These are phyloP conservation scores for Saxophila tyrrhenica DNA, from an alignment of 495 filamentous ascomycete genomes.

Conservation along the genomic window DNA sequence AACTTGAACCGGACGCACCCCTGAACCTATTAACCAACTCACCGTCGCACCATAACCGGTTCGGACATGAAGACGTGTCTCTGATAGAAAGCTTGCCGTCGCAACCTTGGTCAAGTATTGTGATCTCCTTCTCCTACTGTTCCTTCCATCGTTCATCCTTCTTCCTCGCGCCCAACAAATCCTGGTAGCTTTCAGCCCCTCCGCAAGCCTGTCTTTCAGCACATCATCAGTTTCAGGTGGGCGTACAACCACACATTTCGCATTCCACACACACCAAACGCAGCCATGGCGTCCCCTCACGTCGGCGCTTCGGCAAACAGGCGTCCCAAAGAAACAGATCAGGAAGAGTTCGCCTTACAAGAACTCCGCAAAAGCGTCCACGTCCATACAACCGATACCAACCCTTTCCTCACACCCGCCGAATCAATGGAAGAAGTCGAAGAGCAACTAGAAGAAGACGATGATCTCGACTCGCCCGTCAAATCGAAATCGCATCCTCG, in stretches of 20 bases:
- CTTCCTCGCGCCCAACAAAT: too few species aligned
- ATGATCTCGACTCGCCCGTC: background rate
- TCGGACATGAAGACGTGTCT: background rate
- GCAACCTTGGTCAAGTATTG: background rate
- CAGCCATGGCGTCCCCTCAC: background rate
- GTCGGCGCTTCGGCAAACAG: background rate
- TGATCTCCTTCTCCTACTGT: background rate
- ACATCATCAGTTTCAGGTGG: too few species aligned
- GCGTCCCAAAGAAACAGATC: background rate
- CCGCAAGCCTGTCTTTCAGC: too few species aligned
- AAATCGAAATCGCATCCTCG: background rate
- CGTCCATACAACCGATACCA: background rate
- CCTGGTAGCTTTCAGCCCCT: too few species aligned
- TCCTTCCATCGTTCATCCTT: background rate
- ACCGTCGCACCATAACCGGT: background rate
- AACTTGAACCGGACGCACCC: too few species aligned
- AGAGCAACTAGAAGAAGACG: background rate
- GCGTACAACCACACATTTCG: background rate
- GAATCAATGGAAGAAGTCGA: background rate
- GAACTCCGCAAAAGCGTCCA: constrained; percentile 2
- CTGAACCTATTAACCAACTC: background rate
- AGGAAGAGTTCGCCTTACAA: background rate
- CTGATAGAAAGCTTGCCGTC: background rate
- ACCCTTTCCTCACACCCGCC: constrained; percentile 1
- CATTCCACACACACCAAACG: background rate